Evolutionary conservation across 805 yeast genomes (phyloP).

Genomic region (Pichia scutulata): DNA sequence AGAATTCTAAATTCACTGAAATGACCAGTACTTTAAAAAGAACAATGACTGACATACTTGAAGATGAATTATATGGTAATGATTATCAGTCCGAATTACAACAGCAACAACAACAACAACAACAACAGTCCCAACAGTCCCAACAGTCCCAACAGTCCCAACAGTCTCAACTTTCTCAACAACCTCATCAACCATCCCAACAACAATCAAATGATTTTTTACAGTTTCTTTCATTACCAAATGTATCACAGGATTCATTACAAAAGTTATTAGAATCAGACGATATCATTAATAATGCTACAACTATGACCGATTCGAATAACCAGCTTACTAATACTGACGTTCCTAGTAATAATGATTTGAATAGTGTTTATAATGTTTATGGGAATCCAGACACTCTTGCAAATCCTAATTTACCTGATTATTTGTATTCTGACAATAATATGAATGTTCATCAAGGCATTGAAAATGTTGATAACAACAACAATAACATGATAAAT

Average conservation of each 20-base stretch:
- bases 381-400: conserved; percentile 25
- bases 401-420: conserved; percentile 21
- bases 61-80: conserved; percentile 22
- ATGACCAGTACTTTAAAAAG: conserved; percentile 27
- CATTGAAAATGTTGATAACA: not conserved
- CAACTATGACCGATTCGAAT: not conserved
- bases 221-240: conserved; percentile 18
- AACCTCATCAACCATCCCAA: not conserved
- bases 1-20: not conserved
- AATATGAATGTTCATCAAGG: not conserved
- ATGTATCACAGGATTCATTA: conserved; percentile 24
- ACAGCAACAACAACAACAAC: conserved; percentile 9
- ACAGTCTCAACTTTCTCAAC: not conserved
- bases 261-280: conserved; percentile 4
- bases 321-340: not conserved
- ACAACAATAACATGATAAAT: not conserved
- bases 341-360: conserved; percentile 3
- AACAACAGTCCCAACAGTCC: not conserved
- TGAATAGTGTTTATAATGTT: conserved; percentile 20
- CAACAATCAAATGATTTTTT: conserved; percentile 14
- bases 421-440: conserved; percentile 15
- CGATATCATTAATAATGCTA: not conserved
- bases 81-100: conserved; percentile 5
- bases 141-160: not conserved
- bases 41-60: conserved; percentile 27